Evolutionary conservation across 169 alveolate genomes (phyloP), one percentile per base, ranked within the genome.

Genomic region (Neospora caninum): DNA sequence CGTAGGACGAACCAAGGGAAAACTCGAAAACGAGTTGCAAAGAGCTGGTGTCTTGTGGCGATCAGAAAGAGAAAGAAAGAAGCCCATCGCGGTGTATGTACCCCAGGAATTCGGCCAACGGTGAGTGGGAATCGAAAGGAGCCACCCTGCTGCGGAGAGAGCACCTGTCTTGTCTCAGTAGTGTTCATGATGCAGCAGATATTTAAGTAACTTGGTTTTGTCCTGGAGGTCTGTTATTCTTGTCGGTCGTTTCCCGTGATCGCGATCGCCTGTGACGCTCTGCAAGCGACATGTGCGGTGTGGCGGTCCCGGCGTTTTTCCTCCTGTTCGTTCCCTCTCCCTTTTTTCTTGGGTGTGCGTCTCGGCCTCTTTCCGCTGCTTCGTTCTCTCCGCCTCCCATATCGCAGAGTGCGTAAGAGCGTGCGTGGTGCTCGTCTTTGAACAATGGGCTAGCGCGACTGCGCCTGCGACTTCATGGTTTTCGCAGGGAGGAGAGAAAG

Each of bases 401-500:
- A 9, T 25, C 80, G 80, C 6, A 9, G 80, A 9, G 41, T 25
- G 31, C 80, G 38, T 2, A 69, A 29, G 38, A 16, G 80, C 88
- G 42, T 39, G 91, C 41, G 91, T 22, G 64, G 73, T 41, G 91
- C 49, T 41, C 10, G 6, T 18, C 49, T 13, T 36, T 20, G 0
- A 6, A 38, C 86, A 49, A 13, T 49, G 58, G 58, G 13, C 4
- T 7, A 4, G 58, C 4, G 58, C 58, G 58, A 49, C 13, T 49
- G 58, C 58, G 13, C 58, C 22, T 49, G 58, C 22, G 58, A 4
- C 58, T 64, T 22, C 20, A 0, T 64, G 25, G 93, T 64, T 38
- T n/a, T 41, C 39, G 45, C 88, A 88, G 97, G 95, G 95, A 96
- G 80, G 95, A 97, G 88, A 98, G 97, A 58, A 97, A 96, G 64